Evolutionary conservation across 495 filamentous ascomycete species (phyloP), one percentile per base, ranked within the genome.

Genomic region (Daldinia decipiens): DNA sequence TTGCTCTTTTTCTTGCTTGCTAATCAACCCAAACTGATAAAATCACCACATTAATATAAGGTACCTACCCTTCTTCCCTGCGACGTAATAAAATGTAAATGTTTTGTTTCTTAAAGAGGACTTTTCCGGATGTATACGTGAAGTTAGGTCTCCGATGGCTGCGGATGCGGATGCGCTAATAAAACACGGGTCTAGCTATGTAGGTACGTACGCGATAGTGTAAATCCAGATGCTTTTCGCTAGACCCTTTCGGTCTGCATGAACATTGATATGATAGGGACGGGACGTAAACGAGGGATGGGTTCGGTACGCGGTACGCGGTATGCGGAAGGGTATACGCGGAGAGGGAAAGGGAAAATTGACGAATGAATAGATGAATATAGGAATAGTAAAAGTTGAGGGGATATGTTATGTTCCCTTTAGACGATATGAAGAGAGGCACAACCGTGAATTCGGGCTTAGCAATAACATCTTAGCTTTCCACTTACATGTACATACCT

Each of bases 91-190:
- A 1, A 24, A 24, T 1, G 21, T 24, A 24, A 24, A 24, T 45
- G 1, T 45, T 21, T 17, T 45, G 1, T 45, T 21, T 17, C 40
- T 47, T 47, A 47, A 24, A 1, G 43, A 47, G 43, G 19, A 47
- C 43, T 24, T 47, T 47, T 24, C 19, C 34, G 34, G 11, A 36
- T 13, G 31, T 57, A 50, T 36, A 3, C 38, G 31, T 57, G 12
- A 56, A 32, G 50, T 55, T 26, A 39, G n/a, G 43, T 21, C 45
- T 63, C 52, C 63, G 54, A 67, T 60, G 34, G 54, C 36, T 65
- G 69, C 64, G 69, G 69, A 67, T 65, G 69, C 64, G 69, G 69
- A 67, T 64, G 58, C 45, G 59, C 64, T 72, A 69, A 69, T 65
- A 66, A 65, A 58, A 62, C 64, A 57, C 47, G 31, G 58, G 58